Evolutionary conservation across 192 early-diverging fungal genomes (phyloP), one percentile per base, ranked within the genome.

Genomic region (Rhizoclosmatium sp.): DNA sequence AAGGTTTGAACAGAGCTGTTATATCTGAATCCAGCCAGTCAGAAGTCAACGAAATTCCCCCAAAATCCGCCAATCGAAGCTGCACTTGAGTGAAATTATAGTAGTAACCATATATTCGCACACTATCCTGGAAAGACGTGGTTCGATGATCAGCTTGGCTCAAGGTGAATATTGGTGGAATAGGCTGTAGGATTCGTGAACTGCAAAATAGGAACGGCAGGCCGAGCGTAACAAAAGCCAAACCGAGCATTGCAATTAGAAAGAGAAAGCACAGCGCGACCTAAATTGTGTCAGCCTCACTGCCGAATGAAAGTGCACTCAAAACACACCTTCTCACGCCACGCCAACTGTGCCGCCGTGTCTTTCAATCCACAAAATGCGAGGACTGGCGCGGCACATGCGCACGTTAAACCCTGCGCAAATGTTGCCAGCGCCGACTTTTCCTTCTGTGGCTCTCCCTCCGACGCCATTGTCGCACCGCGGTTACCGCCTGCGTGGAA

Each of bases 311-410:
- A 58, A 16, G 21, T 58, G 56, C 14, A 58, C 60, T 21, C 7
- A 21, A 40, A 7, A 40, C 10, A 31, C 21, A 48, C 66, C 66
- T 68, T 68, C 47, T 68, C 66, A 14, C 66, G 66, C 66, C 66
- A 68, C 19, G 66, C 66, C 21, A 68, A 12, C 66, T 68, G 23
- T 44, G 21, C 60, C 9, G 19, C 47, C 45, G 16, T 0, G 45
- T 19, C 47, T 65, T n/a, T 4, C 45, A n/a, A 40, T n/a, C 31
- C 66, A 19, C 39, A 40, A 68, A 48, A 10, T 7, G 41, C 21
- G 10, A 65, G 62, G 62, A 65, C 21, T 65, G 9, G 62, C 62
- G 7, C 23, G 23, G 7, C 62, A 16, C 56, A 16, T 58, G 62
- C 23, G 62, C 23, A 5, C 23, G 62, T 21, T 5, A 10, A 65